Evolutionary conservation across 2,329 filamentous ascomycete genomes (phyloP).

Genomic region (Cercospora sp.): DNA sequence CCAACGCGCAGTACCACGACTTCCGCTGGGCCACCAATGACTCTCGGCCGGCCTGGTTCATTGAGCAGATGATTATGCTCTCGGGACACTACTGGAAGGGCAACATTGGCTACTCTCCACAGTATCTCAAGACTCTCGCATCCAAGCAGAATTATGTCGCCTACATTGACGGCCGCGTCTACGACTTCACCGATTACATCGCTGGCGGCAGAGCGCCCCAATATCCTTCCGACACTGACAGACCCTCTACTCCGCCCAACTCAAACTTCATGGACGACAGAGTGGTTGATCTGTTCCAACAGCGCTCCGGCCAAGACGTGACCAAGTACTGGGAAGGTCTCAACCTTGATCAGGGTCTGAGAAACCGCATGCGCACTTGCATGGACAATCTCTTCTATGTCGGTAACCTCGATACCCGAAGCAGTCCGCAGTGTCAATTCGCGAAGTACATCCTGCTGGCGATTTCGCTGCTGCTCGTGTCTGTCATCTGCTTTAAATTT

Average conservation of each 20-base stretch:
- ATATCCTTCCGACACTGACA: constrained; percentile 58
- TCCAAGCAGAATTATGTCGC: constrained; percentile 61
- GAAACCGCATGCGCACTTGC: constrained; percentile 73
- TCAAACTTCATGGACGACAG: constrained; percentile 77
- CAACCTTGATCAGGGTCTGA: constrained; percentile 56
- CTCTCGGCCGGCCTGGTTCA: constrained; percentile 86
- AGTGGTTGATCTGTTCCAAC: constrained; percentile 75
- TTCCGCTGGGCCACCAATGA: constrained; percentile 85
- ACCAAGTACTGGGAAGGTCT: constrained; percentile 80
- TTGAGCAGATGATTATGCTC: constrained; percentile 78
- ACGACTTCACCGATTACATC: constrained; percentile 85
- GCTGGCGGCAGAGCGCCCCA: constrained; percentile 68
- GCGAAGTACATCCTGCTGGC: constrained; percentile 85
- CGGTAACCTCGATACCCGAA: constrained; percentile 86
- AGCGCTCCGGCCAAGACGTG: constrained; percentile 74
- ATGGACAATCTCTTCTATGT: constrained; percentile 95
- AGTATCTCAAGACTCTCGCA: constrained; percentile 71
- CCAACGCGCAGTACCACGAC: constrained; percentile 83
- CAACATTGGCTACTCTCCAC: constrained; percentile 75
- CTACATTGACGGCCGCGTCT: constrained; percentile 76
- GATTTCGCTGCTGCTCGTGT: constrained; percentile 75
- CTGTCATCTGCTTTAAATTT: constrained; percentile 93
- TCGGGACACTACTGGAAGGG: constrained; percentile 82
- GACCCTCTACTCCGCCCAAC: constrained; percentile 48
- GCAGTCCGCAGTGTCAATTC: constrained; percentile 81